Percentiles rank a stretch among this genome's conserved stretches.
Evolutionary conservation across 768 basidiomycete genomes (phyloP).

Genomic region (Leccinum rimulosum): DNA sequence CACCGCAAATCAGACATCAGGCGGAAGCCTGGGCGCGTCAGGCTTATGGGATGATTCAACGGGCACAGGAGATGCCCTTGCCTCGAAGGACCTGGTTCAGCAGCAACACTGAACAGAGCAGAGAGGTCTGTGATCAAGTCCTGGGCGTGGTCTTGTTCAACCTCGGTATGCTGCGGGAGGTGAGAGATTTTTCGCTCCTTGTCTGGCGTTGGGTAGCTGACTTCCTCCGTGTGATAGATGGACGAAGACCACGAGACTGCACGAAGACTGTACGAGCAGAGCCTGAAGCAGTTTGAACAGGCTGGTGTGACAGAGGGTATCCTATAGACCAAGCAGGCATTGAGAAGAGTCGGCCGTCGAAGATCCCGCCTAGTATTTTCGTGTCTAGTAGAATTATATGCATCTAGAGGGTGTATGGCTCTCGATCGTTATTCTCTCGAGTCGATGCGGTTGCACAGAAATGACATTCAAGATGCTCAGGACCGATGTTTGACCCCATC

Average conservation of each 20-base stretch:
- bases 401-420: background rate
- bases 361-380: background rate
- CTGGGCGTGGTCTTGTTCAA: conserved; percentile 62
- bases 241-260: conserved; percentile 30
- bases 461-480: conserved; percentile 31
- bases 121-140: conserved; percentile 50
- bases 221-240: conserved; percentile 26
- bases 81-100: conserved; percentile 21
- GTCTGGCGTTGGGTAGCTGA: background rate
- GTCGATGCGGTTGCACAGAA: background rate
- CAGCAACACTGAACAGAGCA: conserved; percentile 22
- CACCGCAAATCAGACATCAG: conserved; percentile 36
- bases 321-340: conserved; percentile 33
- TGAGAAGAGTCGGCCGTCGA: conserved; percentile 28
- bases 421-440: background rate
- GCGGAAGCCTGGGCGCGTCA: conserved; percentile 65
- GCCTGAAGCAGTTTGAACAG: conserved; percentile 30
- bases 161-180: conserved; percentile 53
- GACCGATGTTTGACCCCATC: no score
- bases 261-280: conserved; percentile 30
- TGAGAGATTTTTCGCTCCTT: conserved; percentile 3
- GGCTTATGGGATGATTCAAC: conserved; percentile 37
- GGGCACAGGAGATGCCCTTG: conserved; percentile 18
- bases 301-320: conserved; percentile 36
- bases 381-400: background rate